phyloP scores from a whole-genome alignment of 345 rosid species.

The Dipteronia sinensis region DNA sequence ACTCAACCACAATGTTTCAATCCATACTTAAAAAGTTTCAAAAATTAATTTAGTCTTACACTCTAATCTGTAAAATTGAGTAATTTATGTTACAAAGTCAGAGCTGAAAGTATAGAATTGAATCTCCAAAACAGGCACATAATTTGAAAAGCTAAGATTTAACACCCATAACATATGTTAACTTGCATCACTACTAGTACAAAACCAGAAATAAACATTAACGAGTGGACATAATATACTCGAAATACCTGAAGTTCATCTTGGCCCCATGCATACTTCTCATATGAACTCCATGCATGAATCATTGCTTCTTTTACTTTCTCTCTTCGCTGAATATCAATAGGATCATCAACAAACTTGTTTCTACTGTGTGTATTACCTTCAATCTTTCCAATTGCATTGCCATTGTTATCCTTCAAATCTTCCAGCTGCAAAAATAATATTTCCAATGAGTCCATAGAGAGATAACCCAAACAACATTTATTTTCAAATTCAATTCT shows the following conservation, averaged over 20 bases:
- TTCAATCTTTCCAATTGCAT: slow-evolving; percentile 30
- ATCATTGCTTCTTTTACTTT: slow-evolving; percentile 96
- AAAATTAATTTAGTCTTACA: not conserved
- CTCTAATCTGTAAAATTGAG: not conserved
- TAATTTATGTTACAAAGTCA: not conserved
- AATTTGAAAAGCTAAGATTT: not conserved
- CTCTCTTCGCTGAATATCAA: slow-evolving; percentile 68
- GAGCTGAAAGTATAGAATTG: not conserved
- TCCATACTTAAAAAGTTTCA: not conserved
- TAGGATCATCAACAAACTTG: slow-evolving; percentile 56
- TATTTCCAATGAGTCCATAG: slow-evolving; percentile 5
- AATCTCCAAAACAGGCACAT: not conserved
- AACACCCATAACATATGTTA: too few relatives aligned
- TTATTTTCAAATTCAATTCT: not conserved
- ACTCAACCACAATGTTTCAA: not conserved
- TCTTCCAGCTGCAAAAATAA: slow-evolving; percentile 55
- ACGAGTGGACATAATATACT: not conserved
- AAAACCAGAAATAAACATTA: not conserved
- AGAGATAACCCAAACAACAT: not conserved
- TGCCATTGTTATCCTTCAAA: slow-evolving; percentile 33
- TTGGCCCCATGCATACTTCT: slow-evolving; percentile 95
- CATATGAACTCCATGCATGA: slow-evolving; percentile 96
- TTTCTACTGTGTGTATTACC: slow-evolving; percentile 17
- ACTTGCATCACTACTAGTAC: too few relatives aligned
- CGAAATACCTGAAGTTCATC: slow-evolving; percentile 88